Evolutionary conservation across 129 eudicot genomes (phyloP).

Genomic region (Flaveria linearis): DNA sequence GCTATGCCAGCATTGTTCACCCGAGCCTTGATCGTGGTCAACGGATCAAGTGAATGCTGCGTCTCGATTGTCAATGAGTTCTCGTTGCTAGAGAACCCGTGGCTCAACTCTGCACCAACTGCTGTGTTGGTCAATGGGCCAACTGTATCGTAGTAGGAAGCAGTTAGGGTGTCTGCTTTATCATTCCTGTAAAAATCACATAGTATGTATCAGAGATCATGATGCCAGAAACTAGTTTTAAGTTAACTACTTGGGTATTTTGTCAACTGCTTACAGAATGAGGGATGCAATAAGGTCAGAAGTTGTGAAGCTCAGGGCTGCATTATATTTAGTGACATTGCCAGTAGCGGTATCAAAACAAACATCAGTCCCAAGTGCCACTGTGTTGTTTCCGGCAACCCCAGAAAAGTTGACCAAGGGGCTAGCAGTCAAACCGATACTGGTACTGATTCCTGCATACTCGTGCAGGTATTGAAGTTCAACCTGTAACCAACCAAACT

Average conservation of each 20-base stretch:
- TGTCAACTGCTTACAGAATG: constrained; percentile 48
- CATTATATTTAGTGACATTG: constrained; percentile 69
- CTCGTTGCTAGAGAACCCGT: constrained; percentile 79
- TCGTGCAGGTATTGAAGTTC: constrained; percentile 85
- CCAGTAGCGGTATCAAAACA: constrained; percentile 84
- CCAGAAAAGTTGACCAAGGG: constrained; percentile 92
- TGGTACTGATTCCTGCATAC: constrained; percentile 75
- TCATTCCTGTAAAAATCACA: constrained; percentile 52
- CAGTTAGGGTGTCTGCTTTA: constrained; percentile 66
- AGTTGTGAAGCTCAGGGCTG: constrained; percentile 61
- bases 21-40: constrained; percentile 72
- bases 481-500: constrained; percentile 44
- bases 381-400: constrained; percentile 60
- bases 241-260: neutral
- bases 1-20: constrained; percentile 77
- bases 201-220: neutral
- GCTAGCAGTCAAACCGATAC: constrained; percentile 80
- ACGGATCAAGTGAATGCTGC: constrained; percentile 68
- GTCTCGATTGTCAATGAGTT: constrained; percentile 75
- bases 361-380: constrained; percentile 79
- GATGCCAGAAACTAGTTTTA: neutral
- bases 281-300: constrained; percentile 83
- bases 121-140: constrained; percentile 79
- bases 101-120: constrained; percentile 87
- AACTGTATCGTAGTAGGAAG: constrained; percentile 77